Evolutionary conservation across 805 yeast genomes (phyloP).

Genomic region (Candida coleopterorum): DNA sequence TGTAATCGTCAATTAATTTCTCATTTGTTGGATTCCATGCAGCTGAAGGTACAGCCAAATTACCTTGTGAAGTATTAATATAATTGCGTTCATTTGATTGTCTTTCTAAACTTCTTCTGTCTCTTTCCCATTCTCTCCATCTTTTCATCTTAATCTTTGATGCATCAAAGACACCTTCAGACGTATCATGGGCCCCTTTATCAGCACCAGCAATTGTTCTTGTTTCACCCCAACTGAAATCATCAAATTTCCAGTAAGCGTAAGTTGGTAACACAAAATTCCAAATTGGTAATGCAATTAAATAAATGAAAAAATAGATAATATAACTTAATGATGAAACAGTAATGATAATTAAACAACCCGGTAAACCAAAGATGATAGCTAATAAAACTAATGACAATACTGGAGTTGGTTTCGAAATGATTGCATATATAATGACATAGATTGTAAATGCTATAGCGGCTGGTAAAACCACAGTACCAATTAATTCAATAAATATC

Average conservation of each 20-base stretch:
- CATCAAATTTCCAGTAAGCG: constrained; percentile 94
- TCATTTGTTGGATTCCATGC: constrained; percentile 42
- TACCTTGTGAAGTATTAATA: not conserved
- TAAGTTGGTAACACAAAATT: constrained; percentile 82
- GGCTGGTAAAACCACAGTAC: constrained; percentile 84
- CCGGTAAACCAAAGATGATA: constrained; percentile 82
- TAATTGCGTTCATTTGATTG: constrained; percentile 7
- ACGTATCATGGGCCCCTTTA: constrained; percentile 62
- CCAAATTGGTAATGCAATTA: constrained; percentile 88
- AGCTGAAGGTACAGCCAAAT: constrained; percentile 33
- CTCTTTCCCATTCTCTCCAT: constrained; percentile 91
- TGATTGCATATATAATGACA: constrained; percentile 66
- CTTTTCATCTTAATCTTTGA: constrained; percentile 83
- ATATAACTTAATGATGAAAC: constrained; percentile 70
- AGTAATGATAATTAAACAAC: constrained; percentile 72
- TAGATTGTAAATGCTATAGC: constrained; percentile 82
- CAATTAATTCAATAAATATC: constrained; percentile 75
- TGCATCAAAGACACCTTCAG: constrained; percentile 86
- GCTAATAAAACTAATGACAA: constrained; percentile 73
- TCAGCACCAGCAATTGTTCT: constrained; percentile 70
- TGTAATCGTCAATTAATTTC: constrained; percentile 19
- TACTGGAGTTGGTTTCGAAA: constrained; percentile 70
- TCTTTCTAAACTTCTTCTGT: constrained; percentile 37
- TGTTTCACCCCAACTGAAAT: constrained; percentile 95
- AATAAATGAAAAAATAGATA: constrained; percentile 73